Conservation (phyloP, 345 rosid genomes). For the Cardiospermum halicacabum region DNA sequence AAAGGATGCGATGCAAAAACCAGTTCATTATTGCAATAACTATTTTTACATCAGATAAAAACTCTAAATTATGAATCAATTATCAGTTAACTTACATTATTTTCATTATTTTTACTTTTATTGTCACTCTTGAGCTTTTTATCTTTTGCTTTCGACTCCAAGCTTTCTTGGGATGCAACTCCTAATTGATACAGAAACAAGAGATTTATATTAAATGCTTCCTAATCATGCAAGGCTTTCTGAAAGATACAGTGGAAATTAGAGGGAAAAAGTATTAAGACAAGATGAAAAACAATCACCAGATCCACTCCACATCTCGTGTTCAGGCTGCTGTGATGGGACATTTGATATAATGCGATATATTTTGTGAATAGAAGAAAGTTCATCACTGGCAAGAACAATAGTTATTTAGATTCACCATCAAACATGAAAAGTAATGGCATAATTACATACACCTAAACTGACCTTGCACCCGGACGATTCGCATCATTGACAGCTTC, state of each 20-base stretch:
- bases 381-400: conserved; percentile 45
- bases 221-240: not conserved
- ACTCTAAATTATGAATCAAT: not conserved
- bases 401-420: not conserved
- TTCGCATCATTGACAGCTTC: conserved; percentile 21
- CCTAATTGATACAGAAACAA: conserved; percentile 18
- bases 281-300: conserved; percentile 40
- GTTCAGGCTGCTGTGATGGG: conserved; percentile 44
- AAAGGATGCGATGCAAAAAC: not conserved
- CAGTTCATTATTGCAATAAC: not conserved
- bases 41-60: not conserved
- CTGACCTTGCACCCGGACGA: conserved; percentile 47
- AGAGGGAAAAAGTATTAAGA: not conserved
- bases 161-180: conserved; percentile 18
- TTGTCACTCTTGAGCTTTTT: conserved; percentile 38
- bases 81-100: conserved; percentile 34
- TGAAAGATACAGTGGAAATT: not conserved
- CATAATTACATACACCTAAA: conserved; percentile 4
- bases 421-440: not conserved
- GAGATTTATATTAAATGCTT: not conserved
- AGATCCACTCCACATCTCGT: conserved; percentile 81
- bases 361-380: conserved; percentile 40
- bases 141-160: conserved; percentile 21
- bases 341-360: conserved; percentile 50
- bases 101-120: conserved; percentile 29